Base-by-base conservation (phyloP, 2,329 filamentous ascomycete species). In the Aspergillus versicolor region DNA sequence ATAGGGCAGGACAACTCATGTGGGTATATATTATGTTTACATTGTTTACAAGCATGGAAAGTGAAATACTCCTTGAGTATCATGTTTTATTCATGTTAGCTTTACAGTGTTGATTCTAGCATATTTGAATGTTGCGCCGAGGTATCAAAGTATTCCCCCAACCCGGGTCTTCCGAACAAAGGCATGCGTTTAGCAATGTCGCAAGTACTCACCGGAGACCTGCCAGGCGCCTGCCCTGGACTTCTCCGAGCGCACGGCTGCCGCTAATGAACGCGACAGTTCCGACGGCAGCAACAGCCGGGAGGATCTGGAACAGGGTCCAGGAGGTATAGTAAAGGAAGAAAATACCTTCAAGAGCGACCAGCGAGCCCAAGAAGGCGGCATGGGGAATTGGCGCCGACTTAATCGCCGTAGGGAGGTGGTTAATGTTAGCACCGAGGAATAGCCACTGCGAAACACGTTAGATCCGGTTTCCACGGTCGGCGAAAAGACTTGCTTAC, bases 321-420 rank as follows among this genome's bases (percentile, higher is more conserved):
- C 93, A 97, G 70, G 79, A 85, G 52, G 84, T 88, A 77, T 97
- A 97, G 82, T 99, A 99, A 64, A 96, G 78, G 80, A 94, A 93
- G 78, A 99, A 97, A 56, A 96, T 87, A 15, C 84, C 89, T 75
- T 99, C 94, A 81, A 99, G 90, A 21, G 87, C 86, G 40, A 96
- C 60, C 55, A 99, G 86, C 5, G 92, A 96, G 51, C 89, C 90
- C 65, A 95, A 89, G 80, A 97, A 99, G 34, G 92, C 74, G 30
- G 80, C 80, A 72, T 99, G 93, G 5, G 93, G 88, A 43, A 96
- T 66, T 2, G 94, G 93, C 1, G 91, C 90, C 21, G 84, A 81
- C 57, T 84, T 79, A 50, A 97, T 76, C 8, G 94, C 93, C 71
- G 89, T 88, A 52, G 84, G 75, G 1, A 94, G 76, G 71, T 97